These are phyloP conservation scores for Aureobasidium namibiae DNA, from an alignment of 2,329 filamentous ascomycete species.

Conservation along the genomic window DNA sequence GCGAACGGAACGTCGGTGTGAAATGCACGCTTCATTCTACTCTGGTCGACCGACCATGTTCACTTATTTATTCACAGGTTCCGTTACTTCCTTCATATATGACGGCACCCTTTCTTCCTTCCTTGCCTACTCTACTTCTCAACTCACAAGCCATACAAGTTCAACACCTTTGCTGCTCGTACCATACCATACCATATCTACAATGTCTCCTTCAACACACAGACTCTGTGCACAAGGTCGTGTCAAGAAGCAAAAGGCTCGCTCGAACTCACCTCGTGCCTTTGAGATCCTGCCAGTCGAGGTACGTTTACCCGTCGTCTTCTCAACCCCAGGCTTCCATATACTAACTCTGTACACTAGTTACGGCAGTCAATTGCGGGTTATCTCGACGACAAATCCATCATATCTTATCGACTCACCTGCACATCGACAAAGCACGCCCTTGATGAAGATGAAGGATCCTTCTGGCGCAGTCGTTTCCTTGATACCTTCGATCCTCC, in stretches of 20 bases:
- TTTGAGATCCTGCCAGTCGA: slow-evolving; percentile 23
- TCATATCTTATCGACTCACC: slow-evolving; percentile 32
- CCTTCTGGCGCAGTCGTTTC: slow-evolving; percentile 43
- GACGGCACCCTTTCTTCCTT: neutral
- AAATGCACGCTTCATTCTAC: neutral
- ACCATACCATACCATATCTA: neutral
- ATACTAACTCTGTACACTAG: slow-evolving; percentile 20
- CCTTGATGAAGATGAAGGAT: slow-evolving; percentile 31
- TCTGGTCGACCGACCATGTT: neutral
- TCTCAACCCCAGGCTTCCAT: neutral
- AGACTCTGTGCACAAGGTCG: neutral
- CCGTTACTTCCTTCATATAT: neutral
- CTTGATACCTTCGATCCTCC: slow-evolving; percentile 32
- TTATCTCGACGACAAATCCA: slow-evolving; percentile 35
- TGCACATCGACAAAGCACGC: slow-evolving; percentile 33
- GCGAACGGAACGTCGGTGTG: neutral
- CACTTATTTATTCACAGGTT: neutral
- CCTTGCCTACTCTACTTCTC: neutral
- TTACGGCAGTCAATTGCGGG: slow-evolving; percentile 33
- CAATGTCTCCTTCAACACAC: neutral
- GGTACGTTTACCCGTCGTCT: slow-evolving; percentile 16
- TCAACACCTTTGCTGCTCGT: neutral
- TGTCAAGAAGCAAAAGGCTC: neutral
- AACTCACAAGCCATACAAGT: neutral
- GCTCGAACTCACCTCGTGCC: neutral